phyloP scores from a whole-genome alignment of 73 alveolate species.

The Blepharisma japonicum region DNA sequence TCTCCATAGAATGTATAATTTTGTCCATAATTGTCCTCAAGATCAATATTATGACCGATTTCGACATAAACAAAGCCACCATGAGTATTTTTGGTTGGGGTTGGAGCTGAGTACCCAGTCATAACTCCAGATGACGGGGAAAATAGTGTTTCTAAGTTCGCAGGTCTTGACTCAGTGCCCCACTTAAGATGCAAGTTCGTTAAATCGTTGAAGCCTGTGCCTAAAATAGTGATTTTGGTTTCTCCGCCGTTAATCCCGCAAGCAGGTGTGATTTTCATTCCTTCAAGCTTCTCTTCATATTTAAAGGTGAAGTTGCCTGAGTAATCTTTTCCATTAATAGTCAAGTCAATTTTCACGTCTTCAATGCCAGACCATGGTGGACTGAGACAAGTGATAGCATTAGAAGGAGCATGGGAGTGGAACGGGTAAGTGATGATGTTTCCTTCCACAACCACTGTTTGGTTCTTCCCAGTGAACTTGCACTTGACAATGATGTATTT shows the following conservation, averaged over 20 bases:
- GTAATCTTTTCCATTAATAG: constrained; percentile 81
- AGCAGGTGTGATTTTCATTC: constrained; percentile 67
- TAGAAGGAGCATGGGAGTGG: constrained; percentile 59
- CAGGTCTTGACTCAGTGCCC: constrained; percentile 72
- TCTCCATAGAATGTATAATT: constrained; percentile 25
- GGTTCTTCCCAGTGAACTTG: constrained; percentile 47
- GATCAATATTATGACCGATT: constrained; percentile 47
- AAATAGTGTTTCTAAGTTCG: constrained; percentile 25
- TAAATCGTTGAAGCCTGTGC: constrained; percentile 80
- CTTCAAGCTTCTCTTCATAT: constrained; percentile 63
- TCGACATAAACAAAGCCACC: constrained; percentile 72
- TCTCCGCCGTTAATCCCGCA: constrained; percentile 88
- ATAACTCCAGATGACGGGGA: not conserved
- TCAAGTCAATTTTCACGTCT: constrained; percentile 57
- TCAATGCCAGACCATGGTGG: constrained; percentile 69
- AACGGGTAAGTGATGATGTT: constrained; percentile 67
- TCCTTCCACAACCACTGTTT: constrained; percentile 28
- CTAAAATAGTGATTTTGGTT: constrained; percentile 67
- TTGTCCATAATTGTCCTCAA: constrained; percentile 22
- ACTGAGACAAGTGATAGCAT: constrained; percentile 66
- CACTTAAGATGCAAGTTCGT: constrained; percentile 75
- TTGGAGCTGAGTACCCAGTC: constrained; percentile 22
- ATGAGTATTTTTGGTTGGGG: constrained; percentile 33
- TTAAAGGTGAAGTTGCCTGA: constrained; percentile 66
- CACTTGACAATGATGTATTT: constrained; percentile 33